Evolutionary conservation across 306 rosid species (phyloP), one percentile per base, ranked within the genome.

Genomic region (Begonia peltatifolia): DNA sequence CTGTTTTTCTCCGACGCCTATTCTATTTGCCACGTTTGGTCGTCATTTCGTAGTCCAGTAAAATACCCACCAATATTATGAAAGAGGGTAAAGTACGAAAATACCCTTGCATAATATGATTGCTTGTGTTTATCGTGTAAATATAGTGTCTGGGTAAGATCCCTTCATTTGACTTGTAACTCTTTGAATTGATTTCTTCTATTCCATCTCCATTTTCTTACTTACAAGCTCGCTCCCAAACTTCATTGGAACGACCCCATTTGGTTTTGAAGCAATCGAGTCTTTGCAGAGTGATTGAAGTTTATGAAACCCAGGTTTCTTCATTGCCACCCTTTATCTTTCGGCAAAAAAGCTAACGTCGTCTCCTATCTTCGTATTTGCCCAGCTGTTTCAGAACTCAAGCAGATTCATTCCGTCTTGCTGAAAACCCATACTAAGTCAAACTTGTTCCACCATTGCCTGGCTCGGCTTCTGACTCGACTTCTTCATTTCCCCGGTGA

Each of bases 331-430:
- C 42, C 55, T 46, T 54, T 44, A 17, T 16, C 44, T 53, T 59
- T 30, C 52, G 57, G 38, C 8, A 7, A 30, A 5, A 5, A 44
- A 11, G n/a, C 48, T 5, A 10, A 44, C 48, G n/a, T 63, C 52
- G 64, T 48, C 8, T 68, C 58, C 12, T 58, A 53, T 47, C 68
- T 75, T 52, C 61, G 54, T 12, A 6, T 18, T 14, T 54, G 71
- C 62, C 66, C 61, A 61, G 62, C 69, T 57, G 52, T 62, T 42
- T 38, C 25, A 55, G 66, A 84, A 60, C 74, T 81, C 0, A 72
- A 74, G 65, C 78, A 76, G 68, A 71, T 60, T 15, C 84, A 84
- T 20, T 56, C 62, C 18, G 42, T 84, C 43, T 38, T 74, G 47
- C 77, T 84, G 71, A 81, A 78, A 63, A 60, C 61, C 48, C 55